These are phyloP conservation scores for Dentipellis fragilis DNA, from an alignment of 768 basidiomycete species.

Conservation along the genomic window DNA sequence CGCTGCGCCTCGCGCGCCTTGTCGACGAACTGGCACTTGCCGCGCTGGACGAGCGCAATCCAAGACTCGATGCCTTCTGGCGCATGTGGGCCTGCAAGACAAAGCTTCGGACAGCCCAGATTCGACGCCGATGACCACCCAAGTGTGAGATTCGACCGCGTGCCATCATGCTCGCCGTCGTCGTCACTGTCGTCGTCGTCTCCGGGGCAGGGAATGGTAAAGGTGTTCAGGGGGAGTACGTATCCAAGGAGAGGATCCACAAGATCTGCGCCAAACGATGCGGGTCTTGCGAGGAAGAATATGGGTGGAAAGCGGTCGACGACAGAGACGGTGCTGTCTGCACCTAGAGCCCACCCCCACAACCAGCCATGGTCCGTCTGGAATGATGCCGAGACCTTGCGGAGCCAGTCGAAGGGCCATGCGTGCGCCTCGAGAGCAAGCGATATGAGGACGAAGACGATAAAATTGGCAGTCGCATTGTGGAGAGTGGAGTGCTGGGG, in stretches of 20 bases:
- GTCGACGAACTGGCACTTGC: conserved; percentile 82
- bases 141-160: conserved; percentile 17
- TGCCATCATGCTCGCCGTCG: neutral
- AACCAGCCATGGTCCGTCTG: conserved; percentile 18
- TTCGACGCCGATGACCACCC: conserved; percentile 22
- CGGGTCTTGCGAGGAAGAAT: conserved; percentile 60
- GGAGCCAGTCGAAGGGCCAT: too few relatives aligned
- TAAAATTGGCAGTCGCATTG: neutral
- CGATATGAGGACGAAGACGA: neutral
- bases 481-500: neutral
- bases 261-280: conserved; percentile 70
- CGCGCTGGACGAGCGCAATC: conserved; percentile 88
- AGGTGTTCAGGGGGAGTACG: conserved; percentile 27
- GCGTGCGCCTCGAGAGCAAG: neutral
- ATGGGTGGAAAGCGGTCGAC: conserved; percentile 67
- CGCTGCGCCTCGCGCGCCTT: conserved; percentile 49
- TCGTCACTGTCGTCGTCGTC: neutral
- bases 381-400: neutral
- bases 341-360: conserved; percentile 31
- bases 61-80: conserved; percentile 63
- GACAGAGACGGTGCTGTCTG: conserved; percentile 47
- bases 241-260: conserved; percentile 34
- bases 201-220: conserved; percentile 31
- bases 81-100: conserved; percentile 39
- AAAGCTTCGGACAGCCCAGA: conserved; percentile 62